Evolutionary conservation across 108 stramenopile genomes (phyloP), one percentile per base, ranked within the genome.

Genomic region (Phaeodactylum tricornutum): DNA sequence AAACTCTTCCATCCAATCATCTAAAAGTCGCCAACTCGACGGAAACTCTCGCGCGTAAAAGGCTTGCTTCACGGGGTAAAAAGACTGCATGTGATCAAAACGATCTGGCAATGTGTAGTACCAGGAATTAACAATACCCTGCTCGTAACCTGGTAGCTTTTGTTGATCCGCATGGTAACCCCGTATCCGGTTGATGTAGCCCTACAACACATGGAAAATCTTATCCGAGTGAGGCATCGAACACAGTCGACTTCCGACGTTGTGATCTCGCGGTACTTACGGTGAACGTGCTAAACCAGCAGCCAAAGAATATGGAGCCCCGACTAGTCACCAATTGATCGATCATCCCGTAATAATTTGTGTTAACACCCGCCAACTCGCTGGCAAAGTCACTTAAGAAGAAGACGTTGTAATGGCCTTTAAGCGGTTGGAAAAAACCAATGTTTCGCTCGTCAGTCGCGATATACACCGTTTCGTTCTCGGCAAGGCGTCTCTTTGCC

Each of bases 381-480:
- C 41, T 55, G 47, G 52, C 47, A 47, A 89, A 89, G 52, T 90
- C 87, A 48, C 90, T 77, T 4, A 92, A 61, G 52, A 81, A 90
- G 6, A 71, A 59, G n/a, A 92, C 36, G 27, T 84, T 64, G 33
- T 71, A 84, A 44, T 87, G 66, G 32, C 81, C 47, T 37, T 47
- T 56, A 15, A 95, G 59, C 0, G 75, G 69, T 21, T 86, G 38
- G 53, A 92, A 95, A 55, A 82, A 92, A 2, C 50, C 7, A 57
- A 81, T 87, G 53, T 95, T 72, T 4, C 62, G 48, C 57, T 92
- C 83, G 63, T 95, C 94, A 0, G 94, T 87, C 6, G 82, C 94
- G 46, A 95, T 65, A 54, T 77, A 95, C 0, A 91, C 59, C 0
- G 72, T 79, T 25, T 52, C 43, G 15, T 71, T 68, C 31, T 71